Evolutionary conservation across 139 green algal species (phyloP).

Genomic region (Desmodesmus armatus): DNA sequence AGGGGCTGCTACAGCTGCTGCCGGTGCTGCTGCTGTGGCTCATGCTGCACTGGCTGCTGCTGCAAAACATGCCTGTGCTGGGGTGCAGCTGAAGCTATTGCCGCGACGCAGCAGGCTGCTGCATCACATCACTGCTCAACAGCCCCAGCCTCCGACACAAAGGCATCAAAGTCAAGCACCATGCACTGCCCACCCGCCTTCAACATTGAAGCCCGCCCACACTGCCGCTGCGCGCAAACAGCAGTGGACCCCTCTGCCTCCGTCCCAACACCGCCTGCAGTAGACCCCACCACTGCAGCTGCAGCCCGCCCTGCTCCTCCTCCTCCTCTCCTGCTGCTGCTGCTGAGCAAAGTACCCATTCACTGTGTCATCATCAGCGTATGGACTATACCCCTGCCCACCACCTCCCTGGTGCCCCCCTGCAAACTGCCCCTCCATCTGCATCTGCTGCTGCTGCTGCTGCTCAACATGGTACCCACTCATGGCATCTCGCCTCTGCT

Average conservation of each 20-base stretch:
- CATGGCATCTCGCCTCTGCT: not conserved
- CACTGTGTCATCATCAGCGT: too few relatives aligned
- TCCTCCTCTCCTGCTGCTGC: not conserved
- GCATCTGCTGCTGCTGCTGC: not conserved
- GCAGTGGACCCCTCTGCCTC: not conserved
- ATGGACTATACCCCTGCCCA: not conserved
- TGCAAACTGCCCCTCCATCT: not conserved
- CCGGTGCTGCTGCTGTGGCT: too few relatives aligned
- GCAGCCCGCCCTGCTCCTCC: not conserved
- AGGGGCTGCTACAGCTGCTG: too few relatives aligned
- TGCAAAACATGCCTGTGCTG: too few relatives aligned
- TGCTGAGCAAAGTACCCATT: not conserved
- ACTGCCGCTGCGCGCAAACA: not conserved
- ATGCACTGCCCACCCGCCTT: constrained; percentile 29
- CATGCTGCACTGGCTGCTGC: too few relatives aligned
- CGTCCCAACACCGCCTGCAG: not conserved
- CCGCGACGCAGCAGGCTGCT: too few relatives aligned
- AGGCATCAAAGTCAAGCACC: constrained; percentile 37
- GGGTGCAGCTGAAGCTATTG: too few relatives aligned
- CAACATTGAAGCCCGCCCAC: not conserved
- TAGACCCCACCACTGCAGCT: not conserved
- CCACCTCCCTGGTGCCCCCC: not conserved
- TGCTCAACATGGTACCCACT: not conserved
- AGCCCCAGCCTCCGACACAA: too few relatives aligned
- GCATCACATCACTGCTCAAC: too few relatives aligned